These are phyloP conservation scores for Trypanosomatidae sp. DNA, from an alignment of 208 protist genomes.

Conservation along the genomic window DNA sequence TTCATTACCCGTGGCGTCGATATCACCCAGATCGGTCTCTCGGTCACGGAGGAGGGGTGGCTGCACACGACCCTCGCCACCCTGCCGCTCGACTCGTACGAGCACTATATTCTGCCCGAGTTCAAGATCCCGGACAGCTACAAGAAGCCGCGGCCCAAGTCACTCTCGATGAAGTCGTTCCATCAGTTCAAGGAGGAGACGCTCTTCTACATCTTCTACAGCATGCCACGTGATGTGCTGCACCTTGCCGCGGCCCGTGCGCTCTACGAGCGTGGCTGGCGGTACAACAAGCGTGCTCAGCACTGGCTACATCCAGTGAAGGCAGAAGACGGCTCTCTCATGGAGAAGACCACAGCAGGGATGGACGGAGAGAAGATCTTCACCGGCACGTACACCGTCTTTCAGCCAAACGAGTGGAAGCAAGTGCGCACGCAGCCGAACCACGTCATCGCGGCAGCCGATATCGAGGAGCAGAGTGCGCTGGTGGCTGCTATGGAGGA, in stretches of 20 bases:
- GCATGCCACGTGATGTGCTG: slow-evolving; percentile 97
- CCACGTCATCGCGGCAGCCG: slow-evolving; percentile 38
- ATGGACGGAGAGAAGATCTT: slow-evolving; percentile 19
- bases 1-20: slow-evolving; percentile 82
- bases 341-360: slow-evolving; percentile 20
- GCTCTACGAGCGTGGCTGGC: slow-evolving; percentile 93
- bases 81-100: slow-evolving; percentile 55
- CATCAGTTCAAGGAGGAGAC: slow-evolving; percentile 94
- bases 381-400: slow-evolving; percentile 54
- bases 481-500: slow-evolving; percentile 52
- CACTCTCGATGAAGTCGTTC: slow-evolving; percentile 82
- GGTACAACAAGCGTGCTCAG: slow-evolving; percentile 75
- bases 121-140: slow-evolving; percentile 83
- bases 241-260: slow-evolving; percentile 94
- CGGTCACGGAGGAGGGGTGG: slow-evolving; percentile 57
- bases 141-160: slow-evolving; percentile 67
- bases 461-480: slow-evolving; percentile 51
- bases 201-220: slow-evolving; percentile 99
- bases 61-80: slow-evolving; percentile 75
- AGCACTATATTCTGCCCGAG: slow-evolving; percentile 74
- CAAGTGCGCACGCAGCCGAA: slow-evolving; percentile 37
- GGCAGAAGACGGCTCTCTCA: slow-evolving; percentile 13
- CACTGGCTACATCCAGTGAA: slow-evolving; percentile 62
- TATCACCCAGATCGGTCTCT: slow-evolving; percentile 64
- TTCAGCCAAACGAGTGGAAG: slow-evolving; percentile 71